Evolutionary conservation across 306 rosid species (phyloP), one percentile per base, ranked within the genome.

Genomic region (Cucumis sativus): DNA sequence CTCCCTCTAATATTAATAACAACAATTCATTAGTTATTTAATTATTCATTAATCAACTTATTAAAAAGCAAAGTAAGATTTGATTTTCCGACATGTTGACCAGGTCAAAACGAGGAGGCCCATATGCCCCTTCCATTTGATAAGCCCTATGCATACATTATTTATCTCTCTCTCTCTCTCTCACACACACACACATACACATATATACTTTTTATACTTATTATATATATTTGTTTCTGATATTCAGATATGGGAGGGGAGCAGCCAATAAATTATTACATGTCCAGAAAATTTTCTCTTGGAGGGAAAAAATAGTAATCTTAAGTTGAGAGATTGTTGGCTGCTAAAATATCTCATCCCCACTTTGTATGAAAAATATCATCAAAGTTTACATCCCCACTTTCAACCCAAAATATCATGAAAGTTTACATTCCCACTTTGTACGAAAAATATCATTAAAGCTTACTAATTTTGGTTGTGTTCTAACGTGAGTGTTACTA

Each of bases 41-140:
- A 74, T 33, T 52, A 33, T 52, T 17, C 7, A 70, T 70, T 16
- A 70, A 41, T 21, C 7, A 10, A 47, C 16, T 70, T 23, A 75
- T 75, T 35, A 35, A 75, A 39, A 37, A 10, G 13, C 30, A 56
- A 20, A 13, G 66, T 15, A 23, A 20, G 39, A 18, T 79, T 47
- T 55, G 25, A 75, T 65, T 23, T 69, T 58, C 51, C 55, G 68
- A 71, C 80, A 80, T 72, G 61, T 87, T 87, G 91, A 92, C 88
- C 77, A 55, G 86, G 91, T 89, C 91, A 88, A 84, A 83, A 72
- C 72, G 80, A 30, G 74, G 81, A 82, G 77, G 75, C 79, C 80
- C 59, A 76, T 80, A 75, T 80, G 81, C 86, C 79, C 75, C 49
- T 43, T 82, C 77, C 78, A 77, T 82, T 47, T 81, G 68, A 20